A percentile compares a stretch with the other conserved stretches of the same genome.
phyloP scores from a whole-genome alignment of 306 rosid species.

The Quercus agrifolia region DNA sequence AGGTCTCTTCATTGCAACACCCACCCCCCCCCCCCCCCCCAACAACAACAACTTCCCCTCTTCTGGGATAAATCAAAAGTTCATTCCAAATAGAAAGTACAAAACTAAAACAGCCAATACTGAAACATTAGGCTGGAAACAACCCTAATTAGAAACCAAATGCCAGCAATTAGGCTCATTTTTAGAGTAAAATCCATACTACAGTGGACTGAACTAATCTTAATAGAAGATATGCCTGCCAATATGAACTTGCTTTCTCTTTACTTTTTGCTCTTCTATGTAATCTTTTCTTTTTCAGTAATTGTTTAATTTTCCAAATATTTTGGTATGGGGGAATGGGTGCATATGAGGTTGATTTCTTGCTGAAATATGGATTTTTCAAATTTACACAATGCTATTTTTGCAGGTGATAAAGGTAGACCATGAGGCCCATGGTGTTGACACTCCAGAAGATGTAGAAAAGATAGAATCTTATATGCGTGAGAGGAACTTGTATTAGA shows the following conservation, averaged over 20 bases:
- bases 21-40: too few species aligned
- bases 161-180: background rate
- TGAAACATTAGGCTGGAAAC: too few species aligned
- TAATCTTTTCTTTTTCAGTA: background rate
- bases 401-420: conserved; percentile 85
- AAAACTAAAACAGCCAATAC: too few species aligned
- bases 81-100: too few species aligned
- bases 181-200: background rate
- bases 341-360: background rate
- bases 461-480: conserved; percentile 82
- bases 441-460: conserved; percentile 81
- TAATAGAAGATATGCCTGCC: background rate
- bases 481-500: conserved; percentile 64
- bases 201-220: background rate
- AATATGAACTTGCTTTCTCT: background rate
- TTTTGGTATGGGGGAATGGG: background rate
- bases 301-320: background rate
- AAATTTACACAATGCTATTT: background rate
- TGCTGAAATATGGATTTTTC: background rate
- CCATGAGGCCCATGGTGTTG: conserved; percentile 96
- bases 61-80: too few species aligned
- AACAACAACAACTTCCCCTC: too few species aligned
- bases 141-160: background rate
- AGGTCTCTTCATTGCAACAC: too few species aligned
- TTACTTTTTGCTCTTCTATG: background rate